Evolutionary conservation across 108 stramenopile genomes (phyloP).

Genomic region (Discostella stelligeroides): DNA sequence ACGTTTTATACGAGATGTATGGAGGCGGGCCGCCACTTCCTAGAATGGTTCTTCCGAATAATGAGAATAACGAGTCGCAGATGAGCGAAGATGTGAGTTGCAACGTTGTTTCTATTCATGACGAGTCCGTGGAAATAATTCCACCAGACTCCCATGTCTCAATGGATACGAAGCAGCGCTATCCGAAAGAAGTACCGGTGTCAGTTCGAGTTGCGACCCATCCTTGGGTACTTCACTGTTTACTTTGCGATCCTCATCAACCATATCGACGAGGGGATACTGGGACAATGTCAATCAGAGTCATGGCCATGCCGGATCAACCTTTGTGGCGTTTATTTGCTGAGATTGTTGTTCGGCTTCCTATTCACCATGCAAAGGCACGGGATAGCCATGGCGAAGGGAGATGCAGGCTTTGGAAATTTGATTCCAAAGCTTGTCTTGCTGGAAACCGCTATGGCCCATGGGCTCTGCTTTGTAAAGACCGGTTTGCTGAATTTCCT

Average conservation of each 20-base stretch:
- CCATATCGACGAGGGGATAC: conserved; percentile 83
- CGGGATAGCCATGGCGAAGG: conserved; percentile 67
- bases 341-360: conserved; percentile 70
- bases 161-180: conserved; percentile 18
- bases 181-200: conserved; percentile 55
- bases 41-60: conserved; percentile 63
- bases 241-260: conserved; percentile 82
- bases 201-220: conserved; percentile 69
- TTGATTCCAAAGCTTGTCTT: conserved; percentile 46
- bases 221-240: conserved; percentile 83
- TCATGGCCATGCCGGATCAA: conserved; percentile 81
- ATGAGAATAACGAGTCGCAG: conserved; percentile 2
- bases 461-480: conserved; percentile 81
- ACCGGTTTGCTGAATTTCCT: conserved; percentile 60
- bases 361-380: conserved; percentile 62
- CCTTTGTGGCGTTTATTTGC: conserved; percentile 81
- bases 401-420: conserved; percentile 73
- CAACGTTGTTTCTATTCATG: conserved; percentile 17
- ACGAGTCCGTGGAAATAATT: conserved; percentile 33
- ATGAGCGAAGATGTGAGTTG: conserved; percentile 12
- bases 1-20: conserved; percentile 85
- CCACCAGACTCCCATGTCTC: conserved; percentile 16
- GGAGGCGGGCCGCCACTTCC: conserved; percentile 90
- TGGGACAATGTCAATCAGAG: conserved; percentile 76
- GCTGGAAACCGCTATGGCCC: conserved; percentile 69